Conservation (phyloP, 129 eudicot genomes). For the Helianthus annuus region DNA sequence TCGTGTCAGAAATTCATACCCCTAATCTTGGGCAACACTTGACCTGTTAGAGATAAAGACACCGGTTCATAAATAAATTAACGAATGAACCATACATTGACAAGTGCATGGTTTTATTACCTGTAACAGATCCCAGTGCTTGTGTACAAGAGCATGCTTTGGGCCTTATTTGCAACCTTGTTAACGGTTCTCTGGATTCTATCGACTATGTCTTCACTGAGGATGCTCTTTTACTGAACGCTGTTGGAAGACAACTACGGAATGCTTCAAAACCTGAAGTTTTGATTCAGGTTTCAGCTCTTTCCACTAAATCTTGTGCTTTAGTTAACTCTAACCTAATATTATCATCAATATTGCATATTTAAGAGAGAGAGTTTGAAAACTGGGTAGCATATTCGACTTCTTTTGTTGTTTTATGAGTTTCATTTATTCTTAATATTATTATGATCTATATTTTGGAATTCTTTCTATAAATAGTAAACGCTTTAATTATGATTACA, state of each 20-base stretch:
- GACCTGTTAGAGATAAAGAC: not conserved
- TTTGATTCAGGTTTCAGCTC: constrained; percentile 65
- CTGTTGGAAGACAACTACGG: constrained; percentile 75
- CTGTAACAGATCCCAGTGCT: constrained; percentile 68
- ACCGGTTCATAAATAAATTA: not conserved
- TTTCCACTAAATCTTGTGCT: not conserved
- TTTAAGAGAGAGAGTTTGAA: not conserved
- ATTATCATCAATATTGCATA: constrained; percentile 6
- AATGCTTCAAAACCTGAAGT: constrained; percentile 63
- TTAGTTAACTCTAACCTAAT: not conserved
- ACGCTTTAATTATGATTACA: not conserved
- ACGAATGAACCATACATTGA: not conserved
- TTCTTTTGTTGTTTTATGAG: not conserved
- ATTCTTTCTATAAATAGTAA: not conserved
- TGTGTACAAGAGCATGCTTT: constrained; percentile 95
- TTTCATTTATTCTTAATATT: not conserved
- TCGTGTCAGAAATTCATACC: no score
- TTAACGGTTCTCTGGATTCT: constrained; percentile 67
- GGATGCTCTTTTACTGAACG: constrained; percentile 60
- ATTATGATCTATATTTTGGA: not conserved
- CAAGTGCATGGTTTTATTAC: constrained; percentile 13
- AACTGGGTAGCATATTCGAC: not conserved
- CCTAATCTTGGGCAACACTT: constrained; percentile 5
- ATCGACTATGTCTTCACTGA: constrained; percentile 67
- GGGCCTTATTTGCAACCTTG: constrained; percentile 76